Percentiles rank a stretch among this genome's conserved stretches.
phyloP scores from a whole-genome alignment of 1,284 basidiomycete species.

The Ganoderma boninense region DNA sequence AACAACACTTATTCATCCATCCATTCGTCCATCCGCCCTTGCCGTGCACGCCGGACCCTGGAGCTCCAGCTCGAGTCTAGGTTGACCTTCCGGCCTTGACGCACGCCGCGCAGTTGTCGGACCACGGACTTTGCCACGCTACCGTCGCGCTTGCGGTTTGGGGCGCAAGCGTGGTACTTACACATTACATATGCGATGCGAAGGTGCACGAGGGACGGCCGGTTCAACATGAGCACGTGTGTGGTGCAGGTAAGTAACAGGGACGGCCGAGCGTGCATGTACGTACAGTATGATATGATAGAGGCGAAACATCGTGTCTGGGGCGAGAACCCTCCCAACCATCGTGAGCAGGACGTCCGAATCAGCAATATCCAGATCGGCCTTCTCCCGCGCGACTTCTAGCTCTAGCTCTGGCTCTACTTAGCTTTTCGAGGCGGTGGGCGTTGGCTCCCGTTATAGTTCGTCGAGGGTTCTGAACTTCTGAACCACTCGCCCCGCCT shows the following conservation, averaged over 20 bases:
- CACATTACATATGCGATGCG: neutral
- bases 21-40: neutral
- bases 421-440: neutral
- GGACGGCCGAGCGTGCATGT: neutral
- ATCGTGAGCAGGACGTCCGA: neutral
- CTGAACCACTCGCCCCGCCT: neutral
- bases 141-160: neutral
- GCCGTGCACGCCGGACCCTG: neutral
- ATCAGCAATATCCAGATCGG: neutral
- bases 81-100: neutral
- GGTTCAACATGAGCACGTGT: neutral
- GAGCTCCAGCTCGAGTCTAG: neutral
- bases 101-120: neutral
- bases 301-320: neutral
- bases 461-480: neutral
- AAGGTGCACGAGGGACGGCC: neutral
- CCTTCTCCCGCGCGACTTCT: conserved; percentile 3
- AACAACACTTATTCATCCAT: neutral
- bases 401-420: neutral
- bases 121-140: neutral
- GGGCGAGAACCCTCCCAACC: neutral
- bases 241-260: neutral
- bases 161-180: neutral
- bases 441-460: neutral
- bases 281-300: too few species aligned